A percentile compares a stretch with the other conserved stretches of the same genome.
Evolutionary conservation across 2,329 filamentous ascomycete species (phyloP).

Genomic region (Exutisphaerella laricina): DNA sequence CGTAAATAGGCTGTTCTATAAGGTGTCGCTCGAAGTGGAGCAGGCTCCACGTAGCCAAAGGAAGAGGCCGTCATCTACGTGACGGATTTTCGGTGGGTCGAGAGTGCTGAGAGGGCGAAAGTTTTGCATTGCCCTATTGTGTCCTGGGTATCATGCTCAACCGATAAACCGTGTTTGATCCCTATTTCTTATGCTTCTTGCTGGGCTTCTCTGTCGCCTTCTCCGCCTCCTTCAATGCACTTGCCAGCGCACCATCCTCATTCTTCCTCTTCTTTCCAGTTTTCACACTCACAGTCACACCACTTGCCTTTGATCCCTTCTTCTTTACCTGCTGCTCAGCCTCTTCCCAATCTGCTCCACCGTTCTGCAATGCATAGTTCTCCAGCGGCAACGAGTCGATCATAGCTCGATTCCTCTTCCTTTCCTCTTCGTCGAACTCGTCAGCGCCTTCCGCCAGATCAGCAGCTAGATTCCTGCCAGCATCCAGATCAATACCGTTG

Average conservation of each 20-base stretch:
- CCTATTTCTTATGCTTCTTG: constrained; percentile 23
- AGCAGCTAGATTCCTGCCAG: constrained; percentile 56
- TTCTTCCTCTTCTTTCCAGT: constrained; percentile 32
- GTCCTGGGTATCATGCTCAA: not conserved
- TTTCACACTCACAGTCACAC: constrained; percentile 65
- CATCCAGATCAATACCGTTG: constrained; percentile 42
- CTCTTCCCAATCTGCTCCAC: constrained; percentile 50
- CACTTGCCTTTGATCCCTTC: constrained; percentile 43
- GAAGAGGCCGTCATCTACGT: too few species aligned
- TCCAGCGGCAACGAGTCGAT: constrained; percentile 89
- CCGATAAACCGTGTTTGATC: not conserved
- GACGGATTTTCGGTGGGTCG: too few species aligned
- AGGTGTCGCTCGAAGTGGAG: too few species aligned
- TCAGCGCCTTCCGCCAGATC: constrained; percentile 81
- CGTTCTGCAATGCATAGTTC: constrained; percentile 59
- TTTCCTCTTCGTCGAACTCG: constrained; percentile 60
- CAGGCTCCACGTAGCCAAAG: too few species aligned
- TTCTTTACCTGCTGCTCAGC: constrained; percentile 68
- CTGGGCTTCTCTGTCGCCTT: constrained; percentile 28
- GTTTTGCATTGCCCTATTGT: not conserved
- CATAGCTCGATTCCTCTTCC: constrained; percentile 75
- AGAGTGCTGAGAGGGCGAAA: not conserved
- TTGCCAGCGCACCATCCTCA: constrained; percentile 34
- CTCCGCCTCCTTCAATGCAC: constrained; percentile 34
- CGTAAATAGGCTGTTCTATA: too few species aligned